A percentile compares a stretch with the other conserved stretches of the same genome.
Evolutionary conservation across 352 stramenopile genomes (phyloP).

Genomic region (Phytophthora constricta): DNA sequence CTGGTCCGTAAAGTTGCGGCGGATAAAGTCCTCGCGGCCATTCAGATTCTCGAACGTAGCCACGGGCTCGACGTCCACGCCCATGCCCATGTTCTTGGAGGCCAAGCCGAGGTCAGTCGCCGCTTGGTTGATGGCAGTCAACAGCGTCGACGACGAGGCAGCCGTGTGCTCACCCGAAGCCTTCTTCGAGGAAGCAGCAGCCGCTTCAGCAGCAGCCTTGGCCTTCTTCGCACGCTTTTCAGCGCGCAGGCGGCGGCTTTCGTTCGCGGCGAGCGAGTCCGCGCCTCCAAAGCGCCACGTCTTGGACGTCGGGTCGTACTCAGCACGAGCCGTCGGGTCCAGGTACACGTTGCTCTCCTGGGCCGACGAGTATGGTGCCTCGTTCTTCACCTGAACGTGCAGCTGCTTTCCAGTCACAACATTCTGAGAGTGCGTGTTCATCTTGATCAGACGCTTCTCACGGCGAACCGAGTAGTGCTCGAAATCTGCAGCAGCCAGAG

Average conservation of each 20-base stretch:
- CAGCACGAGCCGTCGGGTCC: slow-evolving; percentile 77
- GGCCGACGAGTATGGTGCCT: slow-evolving; percentile 78
- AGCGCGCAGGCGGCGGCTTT: slow-evolving; percentile 34
- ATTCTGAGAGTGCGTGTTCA: slow-evolving; percentile 81
- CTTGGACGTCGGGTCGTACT: slow-evolving; percentile 67
- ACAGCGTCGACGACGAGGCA: slow-evolving; percentile 50
- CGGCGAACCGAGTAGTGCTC: slow-evolving; percentile 65
- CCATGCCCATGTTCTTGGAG: slow-evolving; percentile 65
- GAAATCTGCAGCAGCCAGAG: slow-evolving; percentile 55
- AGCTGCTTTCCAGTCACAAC: slow-evolving; percentile 77
- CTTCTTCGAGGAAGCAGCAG: slow-evolving; percentile 18
- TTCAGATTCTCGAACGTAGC: slow-evolving; percentile 82
- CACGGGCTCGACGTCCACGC: slow-evolving; percentile 85
- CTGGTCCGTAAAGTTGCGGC: slow-evolving; percentile 88
- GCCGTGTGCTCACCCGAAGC: slow-evolving; percentile 16
- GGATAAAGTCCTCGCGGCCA: slow-evolving; percentile 80
- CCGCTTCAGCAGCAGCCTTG: slow-evolving; percentile 36
- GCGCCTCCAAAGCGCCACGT: slow-evolving; percentile 77
- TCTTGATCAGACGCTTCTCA: slow-evolving; percentile 64
- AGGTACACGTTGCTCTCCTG: slow-evolving; percentile 89
- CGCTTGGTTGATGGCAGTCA: slow-evolving; percentile 64
- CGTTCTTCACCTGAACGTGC: slow-evolving; percentile 84
- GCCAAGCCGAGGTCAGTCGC: slow-evolving; percentile 55
- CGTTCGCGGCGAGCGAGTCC: slow-evolving; percentile 41
- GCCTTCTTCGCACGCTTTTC: slow-evolving; percentile 58